Conservation (phyloP, 345 rosid species). For the Arabis alpina region DNA sequence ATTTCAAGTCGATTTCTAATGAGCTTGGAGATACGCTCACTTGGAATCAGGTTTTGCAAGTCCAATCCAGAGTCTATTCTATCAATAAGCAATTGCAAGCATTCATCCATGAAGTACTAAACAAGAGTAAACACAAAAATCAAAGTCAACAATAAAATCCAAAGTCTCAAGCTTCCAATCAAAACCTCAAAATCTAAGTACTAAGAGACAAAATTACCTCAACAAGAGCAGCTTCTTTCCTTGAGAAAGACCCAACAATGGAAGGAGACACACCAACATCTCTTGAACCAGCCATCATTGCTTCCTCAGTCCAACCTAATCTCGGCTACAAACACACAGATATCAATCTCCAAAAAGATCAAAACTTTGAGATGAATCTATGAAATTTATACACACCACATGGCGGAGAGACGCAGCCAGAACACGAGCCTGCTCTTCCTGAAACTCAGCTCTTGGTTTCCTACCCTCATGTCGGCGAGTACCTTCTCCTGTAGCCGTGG, state of each 20-base stretch:
- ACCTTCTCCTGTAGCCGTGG: slow-evolving; percentile 51
- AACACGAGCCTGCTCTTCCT: slow-evolving; percentile 79
- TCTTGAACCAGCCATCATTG: slow-evolving; percentile 91
- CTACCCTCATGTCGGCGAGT: slow-evolving; percentile 46
- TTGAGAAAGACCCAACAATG: slow-evolving; percentile 79
- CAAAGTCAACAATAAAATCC: slow-evolving; percentile 9
- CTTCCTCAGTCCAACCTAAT: slow-evolving; percentile 87
- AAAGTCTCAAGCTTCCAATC: neutral
- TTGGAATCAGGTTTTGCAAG: slow-evolving; percentile 60
- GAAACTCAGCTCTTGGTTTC: slow-evolving; percentile 58
- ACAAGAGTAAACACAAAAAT: slow-evolving; percentile 21
- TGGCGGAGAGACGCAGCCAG: slow-evolving; percentile 79
- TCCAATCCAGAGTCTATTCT: slow-evolving; percentile 64
- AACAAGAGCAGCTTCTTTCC: slow-evolving; percentile 86
- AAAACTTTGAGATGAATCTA: slow-evolving; percentile 1
- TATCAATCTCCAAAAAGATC: slow-evolving; percentile 11
- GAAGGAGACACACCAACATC: slow-evolving; percentile 91
- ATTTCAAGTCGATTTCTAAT: slow-evolving; percentile 76
- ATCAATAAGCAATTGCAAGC: slow-evolving; percentile 77
- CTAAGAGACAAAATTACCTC: too few relatives aligned
- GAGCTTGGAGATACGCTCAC: slow-evolving; percentile 72
- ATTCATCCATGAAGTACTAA: slow-evolving; percentile 91
- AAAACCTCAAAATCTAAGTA: neutral
- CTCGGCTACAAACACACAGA: slow-evolving; percentile 47
- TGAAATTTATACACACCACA: slow-evolving; percentile 55